These are phyloP conservation scores for Lunularia cruciata DNA, from an alignment of 225 moss, liverwort and hornwort genomes.

Conservation along the genomic window DNA sequence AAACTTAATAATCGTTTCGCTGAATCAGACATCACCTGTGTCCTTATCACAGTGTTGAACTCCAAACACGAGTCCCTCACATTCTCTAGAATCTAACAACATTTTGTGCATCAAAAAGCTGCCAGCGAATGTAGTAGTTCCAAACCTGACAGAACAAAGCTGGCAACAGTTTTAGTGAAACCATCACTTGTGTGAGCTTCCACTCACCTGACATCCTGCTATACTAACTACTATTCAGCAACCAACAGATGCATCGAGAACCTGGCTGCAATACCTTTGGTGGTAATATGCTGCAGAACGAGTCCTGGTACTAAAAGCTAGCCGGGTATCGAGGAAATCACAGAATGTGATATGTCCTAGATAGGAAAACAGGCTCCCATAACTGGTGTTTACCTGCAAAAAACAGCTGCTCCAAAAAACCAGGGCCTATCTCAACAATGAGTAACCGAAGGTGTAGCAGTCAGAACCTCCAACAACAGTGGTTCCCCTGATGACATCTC, in stretches of 20 bases:
- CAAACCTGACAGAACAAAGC: conserved; percentile 1
- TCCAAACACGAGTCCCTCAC: too few relatives aligned
- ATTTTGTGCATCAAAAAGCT: too few relatives aligned
- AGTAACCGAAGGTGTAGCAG: conserved; percentile 11
- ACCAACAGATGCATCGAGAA: neutral
- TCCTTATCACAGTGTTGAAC: too few relatives aligned
- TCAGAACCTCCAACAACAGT: conserved; percentile 21
- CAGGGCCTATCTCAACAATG: conserved; percentile 10
- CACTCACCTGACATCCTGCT: conserved; percentile 3
- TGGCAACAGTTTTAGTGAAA: neutral
- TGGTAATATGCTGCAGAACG: conserved; percentile 5
- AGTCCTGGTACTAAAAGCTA: conserved; percentile 23
- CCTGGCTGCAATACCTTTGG: neutral
- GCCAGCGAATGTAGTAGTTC: neutral
- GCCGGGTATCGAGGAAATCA: conserved; percentile 23
- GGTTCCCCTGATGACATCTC: conserved; percentile 7
- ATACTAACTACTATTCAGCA: neutral
- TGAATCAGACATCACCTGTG: too few relatives aligned
- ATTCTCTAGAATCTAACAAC: too few relatives aligned
- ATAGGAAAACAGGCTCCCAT: conserved; percentile 25
- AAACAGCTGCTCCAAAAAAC: conserved; percentile 22
- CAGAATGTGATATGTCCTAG: neutral
- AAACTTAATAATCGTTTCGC: too few relatives aligned
- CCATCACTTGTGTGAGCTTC: conserved; percentile 2
- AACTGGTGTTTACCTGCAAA: conserved; percentile 27